Evolutionary conservation across 306 rosid species (phyloP).

Genomic region (Cicer yamashitae): DNA sequence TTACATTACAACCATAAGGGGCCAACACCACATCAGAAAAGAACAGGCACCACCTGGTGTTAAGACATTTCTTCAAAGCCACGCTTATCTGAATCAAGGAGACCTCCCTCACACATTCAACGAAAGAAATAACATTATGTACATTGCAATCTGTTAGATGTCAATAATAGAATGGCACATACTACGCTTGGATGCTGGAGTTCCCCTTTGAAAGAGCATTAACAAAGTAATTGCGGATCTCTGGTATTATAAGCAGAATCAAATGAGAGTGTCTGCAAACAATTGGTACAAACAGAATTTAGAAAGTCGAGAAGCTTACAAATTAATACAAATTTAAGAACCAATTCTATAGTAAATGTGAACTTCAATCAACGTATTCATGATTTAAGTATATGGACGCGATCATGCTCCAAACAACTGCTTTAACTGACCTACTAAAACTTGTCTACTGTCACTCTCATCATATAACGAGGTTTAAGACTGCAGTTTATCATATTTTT

Average conservation of each 20-base stretch:
- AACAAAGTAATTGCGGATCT: constrained; percentile 76
- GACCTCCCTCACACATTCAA: constrained; percentile 49
- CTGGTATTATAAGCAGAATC: constrained; percentile 74
- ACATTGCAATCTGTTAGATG: constrained; percentile 77
- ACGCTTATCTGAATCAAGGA: constrained; percentile 52
- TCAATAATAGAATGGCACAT: constrained; percentile 46
- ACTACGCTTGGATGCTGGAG: constrained; percentile 58
- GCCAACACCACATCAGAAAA: constrained; percentile 35
- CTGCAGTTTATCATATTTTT: constrained; percentile 13
- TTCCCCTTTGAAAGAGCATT: constrained; percentile 77
- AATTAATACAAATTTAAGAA: background rate
- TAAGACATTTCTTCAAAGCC: constrained; percentile 48
- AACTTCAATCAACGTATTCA: constrained; percentile 28
- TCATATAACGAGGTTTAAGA: constrained; percentile 19
- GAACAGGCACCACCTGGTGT: constrained; percentile 46
- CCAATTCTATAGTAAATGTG: background rate
- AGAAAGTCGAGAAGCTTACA: constrained; percentile 36
- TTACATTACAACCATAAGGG: constrained; percentile 45
- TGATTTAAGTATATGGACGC: constrained; percentile 8
- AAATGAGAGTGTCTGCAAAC: constrained; percentile 74
- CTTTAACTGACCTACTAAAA: constrained; percentile 9
- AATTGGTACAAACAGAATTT: constrained; percentile 41
- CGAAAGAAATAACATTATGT: constrained; percentile 68
- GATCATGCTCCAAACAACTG: constrained; percentile 18
- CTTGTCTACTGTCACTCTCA: constrained; percentile 16